Evolutionary conservation across 768 basidiomycete species (phyloP).

Genomic region (Serendipita vermifera): DNA sequence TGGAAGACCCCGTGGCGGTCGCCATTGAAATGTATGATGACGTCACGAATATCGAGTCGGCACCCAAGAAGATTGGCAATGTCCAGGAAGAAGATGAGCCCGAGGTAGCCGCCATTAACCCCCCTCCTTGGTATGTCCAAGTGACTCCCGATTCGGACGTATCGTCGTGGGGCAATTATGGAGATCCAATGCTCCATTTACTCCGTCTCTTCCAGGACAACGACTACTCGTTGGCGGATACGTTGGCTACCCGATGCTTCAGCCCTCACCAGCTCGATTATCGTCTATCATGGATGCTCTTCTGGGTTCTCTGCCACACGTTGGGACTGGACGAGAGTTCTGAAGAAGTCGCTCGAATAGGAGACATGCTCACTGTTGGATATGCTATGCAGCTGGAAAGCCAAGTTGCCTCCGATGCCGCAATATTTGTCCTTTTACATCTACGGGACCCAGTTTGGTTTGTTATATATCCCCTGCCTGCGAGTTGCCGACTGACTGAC

Average conservation of each 20-base stretch:
- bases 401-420: constrained; percentile 68
- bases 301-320: constrained; percentile 73
- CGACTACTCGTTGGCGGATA: constrained; percentile 41
- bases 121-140: constrained; percentile 42
- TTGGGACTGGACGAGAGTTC: constrained; percentile 31
- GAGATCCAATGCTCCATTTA: constrained; percentile 69
- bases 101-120: constrained; percentile 19
- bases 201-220: constrained; percentile 66
- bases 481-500: constrained; percentile 8
- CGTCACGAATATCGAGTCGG: constrained; percentile 26
- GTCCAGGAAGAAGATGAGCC: constrained; percentile 14
- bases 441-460: constrained; percentile 71
- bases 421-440: constrained; percentile 80
- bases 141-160: constrained; percentile 12
- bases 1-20: constrained; percentile 47
- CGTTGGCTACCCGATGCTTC: constrained; percentile 60
- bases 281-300: constrained; percentile 85
- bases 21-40: constrained; percentile 51
- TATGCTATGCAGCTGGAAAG: constrained; percentile 84
- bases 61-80: constrained; percentile 23
- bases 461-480: constrained; percentile 19
- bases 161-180: too few species aligned
- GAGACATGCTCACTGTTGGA: constrained; percentile 66
- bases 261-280: constrained; percentile 64
- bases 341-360: constrained; percentile 52